Evolutionary conservation across 139 green algal species (phyloP).

Genomic region (Pedinophyceae sp.): DNA sequence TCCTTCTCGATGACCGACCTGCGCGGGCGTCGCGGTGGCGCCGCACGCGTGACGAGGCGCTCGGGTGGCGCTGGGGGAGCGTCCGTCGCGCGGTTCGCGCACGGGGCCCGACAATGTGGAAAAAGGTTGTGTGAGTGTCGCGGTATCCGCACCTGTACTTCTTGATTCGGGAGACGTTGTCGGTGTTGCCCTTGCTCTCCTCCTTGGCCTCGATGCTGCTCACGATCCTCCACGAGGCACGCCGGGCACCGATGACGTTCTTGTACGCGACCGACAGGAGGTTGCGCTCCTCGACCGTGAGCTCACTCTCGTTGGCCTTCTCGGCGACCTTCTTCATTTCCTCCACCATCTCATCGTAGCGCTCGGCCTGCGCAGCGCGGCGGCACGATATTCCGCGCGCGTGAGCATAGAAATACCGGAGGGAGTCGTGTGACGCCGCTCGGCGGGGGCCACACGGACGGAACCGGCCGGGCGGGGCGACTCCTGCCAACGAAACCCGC

Average conservation of each 20-base stretch:
- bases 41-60: no score
- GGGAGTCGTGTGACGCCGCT: no score
- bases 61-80: no score
- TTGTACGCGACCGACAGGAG: conserved; percentile 97
- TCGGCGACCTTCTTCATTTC: conserved; percentile 90
- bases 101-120: no score
- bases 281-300: conserved; percentile 96
- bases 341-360: conserved; percentile 34
- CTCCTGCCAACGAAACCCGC: no score
- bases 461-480: no score
- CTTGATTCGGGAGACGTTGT: conserved; percentile 83
- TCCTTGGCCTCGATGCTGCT: conserved; percentile 99
- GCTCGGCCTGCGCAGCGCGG: conserved; percentile 1
- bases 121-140: neutral
- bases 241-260: conserved; percentile 86
- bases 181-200: conserved; percentile 91
- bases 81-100: no score
- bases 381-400: no score
- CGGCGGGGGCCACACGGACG: no score
- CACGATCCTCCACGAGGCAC: conserved; percentile 94
- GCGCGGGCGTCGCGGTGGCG: no score
- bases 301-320: conserved; percentile 65
- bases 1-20: conserved; percentile 24
- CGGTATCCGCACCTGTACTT: conserved; percentile 45
- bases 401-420: no score